Percentiles rank a stretch among this genome's conserved stretches.
These are phyloP conservation scores for Filobasidium uniguttulatum DNA, from an alignment of 1,284 basidiomycete genomes.

Conservation along the genomic window DNA sequence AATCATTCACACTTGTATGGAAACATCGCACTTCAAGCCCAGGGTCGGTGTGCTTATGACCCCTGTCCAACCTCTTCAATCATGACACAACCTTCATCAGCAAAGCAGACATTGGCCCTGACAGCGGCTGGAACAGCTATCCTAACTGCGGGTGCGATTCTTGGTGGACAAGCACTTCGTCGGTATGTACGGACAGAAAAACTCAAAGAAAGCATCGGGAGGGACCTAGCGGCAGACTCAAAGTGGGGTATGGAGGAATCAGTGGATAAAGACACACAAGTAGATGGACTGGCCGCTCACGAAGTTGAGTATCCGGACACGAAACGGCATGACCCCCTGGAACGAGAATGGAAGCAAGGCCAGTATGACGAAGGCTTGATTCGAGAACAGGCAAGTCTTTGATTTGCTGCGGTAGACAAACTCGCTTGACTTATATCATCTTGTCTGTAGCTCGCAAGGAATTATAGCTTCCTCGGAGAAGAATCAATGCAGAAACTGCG, in stretches of 20 bases:
- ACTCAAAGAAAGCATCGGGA: conserved; percentile 33
- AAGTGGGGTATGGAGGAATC: conserved; percentile 14
- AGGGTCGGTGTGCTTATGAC: too few species aligned
- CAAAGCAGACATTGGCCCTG: conserved; percentile 4
- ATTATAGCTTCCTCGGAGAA: conserved; percentile 90
- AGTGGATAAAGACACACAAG: conserved; percentile 19
- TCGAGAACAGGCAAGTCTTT: conserved; percentile 43
- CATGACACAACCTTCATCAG: neutral
- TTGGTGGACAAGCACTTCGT: conserved; percentile 33
- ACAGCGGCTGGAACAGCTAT: conserved; percentile 21
- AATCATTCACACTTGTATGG: too few species aligned
- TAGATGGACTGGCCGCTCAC: conserved; percentile 17
- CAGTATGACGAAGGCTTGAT: conserved; percentile 62
- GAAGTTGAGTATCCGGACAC: too few species aligned
- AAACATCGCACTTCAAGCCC: too few species aligned
- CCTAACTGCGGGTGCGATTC: conserved; percentile 29
- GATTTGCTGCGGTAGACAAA: neutral
- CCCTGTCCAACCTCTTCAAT: too few species aligned
- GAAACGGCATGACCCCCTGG: conserved; percentile 6
- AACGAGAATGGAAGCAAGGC: conserved; percentile 25
- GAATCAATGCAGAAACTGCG: conserved; percentile 73
- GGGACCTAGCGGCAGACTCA: conserved; percentile 25
- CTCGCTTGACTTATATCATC: too few species aligned
- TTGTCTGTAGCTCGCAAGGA: conserved; percentile 63
- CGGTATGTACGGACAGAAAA: conserved; percentile 29